Evolutionary conservation across 768 basidiomycete species (phyloP), one percentile per base, ranked within the genome.

Genomic region (Boletus reticulatus): DNA sequence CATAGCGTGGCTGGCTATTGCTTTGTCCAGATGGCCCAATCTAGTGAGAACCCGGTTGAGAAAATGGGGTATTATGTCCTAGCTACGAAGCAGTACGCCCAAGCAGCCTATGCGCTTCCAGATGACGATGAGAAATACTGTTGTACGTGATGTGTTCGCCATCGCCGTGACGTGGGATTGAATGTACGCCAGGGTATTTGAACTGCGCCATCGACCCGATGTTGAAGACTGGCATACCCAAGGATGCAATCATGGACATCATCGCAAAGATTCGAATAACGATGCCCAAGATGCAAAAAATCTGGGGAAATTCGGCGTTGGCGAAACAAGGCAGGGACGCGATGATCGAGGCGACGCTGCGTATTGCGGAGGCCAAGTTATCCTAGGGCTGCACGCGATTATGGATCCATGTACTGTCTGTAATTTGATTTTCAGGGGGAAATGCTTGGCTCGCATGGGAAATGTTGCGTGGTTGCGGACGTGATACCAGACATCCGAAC

Each of bases 231-330:
- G 60, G 12, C 7, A 27, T 6, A 13, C 38, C 32, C 27, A 48
- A 51, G 44, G 19, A 24, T 0, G 3, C 1, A 19, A 8, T 36
- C 11, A 36, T 27, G 29, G 36, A 6, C 2, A 11, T 44, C 6
- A 22, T 31, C 11, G 10, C 19, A 6, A 3, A 8, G 14, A 41
- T 42, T 31, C 24, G 32, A 29, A 24, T 6, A 10, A 16, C 31
- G 9, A 51, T 51, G 22, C 45, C 36, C 45, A 41, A 46, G 42
- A 61, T 51, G 59, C 32, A 48, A 31, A 13, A 20, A 2, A 44
- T 56, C 29, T 51, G 32, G 52, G 45, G 17, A 4, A 17, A 32
- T 17, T 60, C 42, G 17, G 45, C 42, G 27, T 32, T 50, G 44
- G 52, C 19, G 39, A 56, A 49, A 31, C 51, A 60, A 24, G 48